Evolutionary conservation across 179 eudicot genomes (phyloP).

Genomic region (Spergularia azorica): DNA sequence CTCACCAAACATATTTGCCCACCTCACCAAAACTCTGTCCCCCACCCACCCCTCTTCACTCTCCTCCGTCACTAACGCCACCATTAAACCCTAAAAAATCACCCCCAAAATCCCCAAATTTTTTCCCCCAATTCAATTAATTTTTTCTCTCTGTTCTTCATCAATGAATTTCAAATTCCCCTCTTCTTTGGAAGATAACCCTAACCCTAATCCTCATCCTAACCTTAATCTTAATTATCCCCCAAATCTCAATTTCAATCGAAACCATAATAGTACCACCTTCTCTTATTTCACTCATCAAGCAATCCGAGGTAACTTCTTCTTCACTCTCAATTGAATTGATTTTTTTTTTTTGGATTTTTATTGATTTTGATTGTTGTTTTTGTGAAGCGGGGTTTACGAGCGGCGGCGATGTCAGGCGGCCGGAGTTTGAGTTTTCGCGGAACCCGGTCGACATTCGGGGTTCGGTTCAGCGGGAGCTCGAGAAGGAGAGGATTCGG

Average conservation of each 20-base stretch:
- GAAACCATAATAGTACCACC: neutral
- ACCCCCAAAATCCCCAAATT: neutral
- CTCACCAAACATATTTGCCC: too few species aligned
- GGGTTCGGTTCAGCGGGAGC: conserved; percentile 42
- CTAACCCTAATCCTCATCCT: neutral
- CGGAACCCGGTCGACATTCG: conserved; percentile 21
- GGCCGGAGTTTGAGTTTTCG: conserved; percentile 2
- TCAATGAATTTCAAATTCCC: conserved; percentile 49
- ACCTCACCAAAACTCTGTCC: neutral
- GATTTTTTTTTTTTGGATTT: neutral
- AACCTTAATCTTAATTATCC: neutral
- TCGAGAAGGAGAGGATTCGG: conserved; percentile 59
- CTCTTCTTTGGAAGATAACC: conserved; percentile 22
- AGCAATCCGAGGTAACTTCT: conserved; percentile 39
- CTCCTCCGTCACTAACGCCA: neutral
- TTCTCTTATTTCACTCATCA: conserved; percentile 38
- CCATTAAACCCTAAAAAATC: conserved; percentile 12
- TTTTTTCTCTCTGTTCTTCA: conserved; percentile 1
- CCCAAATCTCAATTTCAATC: neutral
- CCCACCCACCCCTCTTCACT: neutral
- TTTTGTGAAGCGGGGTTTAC: conserved; percentile 32
- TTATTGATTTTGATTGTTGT: neutral
- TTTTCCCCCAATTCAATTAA: neutral
- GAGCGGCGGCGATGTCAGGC: conserved; percentile 8
- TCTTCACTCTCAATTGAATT: neutral